Conservation (phyloP, 2,329 filamentous ascomycete species). For the Claviceps citrina region DNA sequence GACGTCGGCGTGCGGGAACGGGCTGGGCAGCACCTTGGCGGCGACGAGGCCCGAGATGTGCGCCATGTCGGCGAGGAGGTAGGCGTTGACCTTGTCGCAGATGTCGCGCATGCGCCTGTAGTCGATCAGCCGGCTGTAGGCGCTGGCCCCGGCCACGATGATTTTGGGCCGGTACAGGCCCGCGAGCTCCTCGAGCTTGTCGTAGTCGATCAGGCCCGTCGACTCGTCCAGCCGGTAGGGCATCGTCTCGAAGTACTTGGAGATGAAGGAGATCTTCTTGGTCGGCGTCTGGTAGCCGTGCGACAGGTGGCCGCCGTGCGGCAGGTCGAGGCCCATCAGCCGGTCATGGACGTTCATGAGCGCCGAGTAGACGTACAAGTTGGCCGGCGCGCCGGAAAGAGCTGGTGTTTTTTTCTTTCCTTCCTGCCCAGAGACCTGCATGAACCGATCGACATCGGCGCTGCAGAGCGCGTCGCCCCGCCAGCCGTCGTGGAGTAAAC, state of each 20-base stretch:
- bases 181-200: slow-evolving; percentile 74
- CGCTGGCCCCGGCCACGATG: slow-evolving; percentile 85
- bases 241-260: slow-evolving; percentile 96
- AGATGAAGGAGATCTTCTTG: slow-evolving; percentile 93
- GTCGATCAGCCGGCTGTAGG: slow-evolving; percentile 91
- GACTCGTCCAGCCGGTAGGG: slow-evolving; percentile 83
- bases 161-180: slow-evolving; percentile 87
- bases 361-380: too few species aligned
- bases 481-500: neutral
- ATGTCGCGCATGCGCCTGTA: slow-evolving; percentile 86
- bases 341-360: slow-evolving; percentile 85
- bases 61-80: slow-evolving; percentile 90
- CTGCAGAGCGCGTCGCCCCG: neutral
- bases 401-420: neutral
- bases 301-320: slow-evolving; percentile 87
- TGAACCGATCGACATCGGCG: too few species aligned
- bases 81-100: slow-evolving; percentile 79
- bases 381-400: too few species aligned
- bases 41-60: slow-evolving; percentile 92
- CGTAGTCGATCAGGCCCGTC: slow-evolving; percentile 91
- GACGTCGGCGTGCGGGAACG: slow-evolving; percentile 80
- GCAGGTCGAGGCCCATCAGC: slow-evolving; percentile 91
- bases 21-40: slow-evolving; percentile 77
- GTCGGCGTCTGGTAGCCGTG: slow-evolving; percentile 94
- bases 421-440: neutral